Conservation (phyloP, 805 yeast genomes). For the Ogataea pignaliae region DNA sequence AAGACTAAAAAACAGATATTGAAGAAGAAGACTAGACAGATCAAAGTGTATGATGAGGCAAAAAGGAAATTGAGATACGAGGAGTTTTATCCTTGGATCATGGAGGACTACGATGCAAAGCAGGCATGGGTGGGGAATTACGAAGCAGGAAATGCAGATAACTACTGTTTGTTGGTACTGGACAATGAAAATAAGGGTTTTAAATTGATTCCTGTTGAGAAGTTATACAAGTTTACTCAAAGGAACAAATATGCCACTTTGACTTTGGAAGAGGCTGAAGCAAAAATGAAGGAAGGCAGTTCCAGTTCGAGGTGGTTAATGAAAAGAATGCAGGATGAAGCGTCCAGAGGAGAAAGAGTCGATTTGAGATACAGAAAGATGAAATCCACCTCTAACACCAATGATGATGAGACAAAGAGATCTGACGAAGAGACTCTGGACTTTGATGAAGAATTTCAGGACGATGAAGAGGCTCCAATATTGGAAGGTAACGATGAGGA, state of each 20-base stretch:
- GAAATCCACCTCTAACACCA: slow-evolving; percentile 34
- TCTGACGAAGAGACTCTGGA: slow-evolving; percentile 91
- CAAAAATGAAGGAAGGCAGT: slow-evolving; percentile 74
- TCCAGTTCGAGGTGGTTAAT: slow-evolving; percentile 90
- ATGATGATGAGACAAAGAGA: slow-evolving; percentile 35
- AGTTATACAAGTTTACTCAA: slow-evolving; percentile 89
- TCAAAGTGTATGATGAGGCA: slow-evolving; percentile 73
- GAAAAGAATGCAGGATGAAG: slow-evolving; percentile 76
- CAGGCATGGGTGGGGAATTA: slow-evolving; percentile 95
- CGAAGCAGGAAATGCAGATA: slow-evolving; percentile 84
- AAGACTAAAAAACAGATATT: slow-evolving; percentile 52
- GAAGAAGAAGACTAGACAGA: slow-evolving; percentile 81
- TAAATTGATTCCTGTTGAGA: slow-evolving; percentile 92
- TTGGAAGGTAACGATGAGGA: slow-evolving; percentile 96
- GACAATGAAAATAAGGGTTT: slow-evolving; percentile 73
- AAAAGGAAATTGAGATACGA: slow-evolving; percentile 86
- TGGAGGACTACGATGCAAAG: slow-evolving; percentile 92
- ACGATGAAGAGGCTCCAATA: slow-evolving; percentile 98
- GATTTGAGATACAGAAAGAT: slow-evolving; percentile 47
- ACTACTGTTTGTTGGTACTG: slow-evolving; percentile 80
- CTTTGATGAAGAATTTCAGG: slow-evolving; percentile 95
- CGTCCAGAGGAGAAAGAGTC: slow-evolving; percentile 48
- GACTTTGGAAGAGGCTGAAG: slow-evolving; percentile 95
- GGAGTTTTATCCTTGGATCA: slow-evolving; percentile 96
- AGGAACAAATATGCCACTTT: slow-evolving; percentile 90